phyloP scores from a whole-genome alignment of 371 early-diverging fungal species.

The Apophysomyces elegans region DNA sequence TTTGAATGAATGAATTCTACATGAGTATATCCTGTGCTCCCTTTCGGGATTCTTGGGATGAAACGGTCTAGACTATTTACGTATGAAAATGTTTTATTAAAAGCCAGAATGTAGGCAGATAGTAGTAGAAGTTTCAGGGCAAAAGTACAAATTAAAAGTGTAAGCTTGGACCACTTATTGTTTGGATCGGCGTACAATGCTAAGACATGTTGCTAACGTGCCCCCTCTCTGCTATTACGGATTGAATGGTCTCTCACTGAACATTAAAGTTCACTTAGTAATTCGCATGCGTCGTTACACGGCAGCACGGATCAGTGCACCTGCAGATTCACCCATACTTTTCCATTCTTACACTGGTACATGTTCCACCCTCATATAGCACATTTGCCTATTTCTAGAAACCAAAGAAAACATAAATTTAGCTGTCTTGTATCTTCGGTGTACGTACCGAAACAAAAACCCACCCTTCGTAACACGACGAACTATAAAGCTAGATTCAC shows the following conservation, averaged over 20 bases:
- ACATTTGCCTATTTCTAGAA: conserved; percentile 12
- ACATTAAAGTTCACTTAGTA: conserved; percentile 3
- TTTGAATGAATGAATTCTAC: not conserved
- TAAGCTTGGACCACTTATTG: conserved; percentile 12
- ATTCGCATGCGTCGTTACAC: conserved; percentile 4
- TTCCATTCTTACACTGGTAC: not conserved
- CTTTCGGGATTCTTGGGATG: not conserved
- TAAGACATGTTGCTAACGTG: not conserved
- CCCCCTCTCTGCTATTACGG: not conserved
- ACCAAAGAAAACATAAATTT: not conserved
- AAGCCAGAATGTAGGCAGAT: conserved; percentile 5
- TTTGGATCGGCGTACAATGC: conserved; percentile 10
- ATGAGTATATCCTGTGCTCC: not conserved
- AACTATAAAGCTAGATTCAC: not conserved
- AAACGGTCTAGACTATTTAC: conserved; percentile 6
- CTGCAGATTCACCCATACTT: conserved; percentile 3
- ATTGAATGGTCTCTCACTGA: not conserved
- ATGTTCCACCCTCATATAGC: conserved; percentile 7
- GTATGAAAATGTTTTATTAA: conserved; percentile 6
- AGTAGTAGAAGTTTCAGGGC: not conserved
- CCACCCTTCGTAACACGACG: not conserved
- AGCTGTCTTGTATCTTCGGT: not conserved
- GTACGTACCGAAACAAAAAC: not conserved
- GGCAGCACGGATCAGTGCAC: conserved; percentile 10
- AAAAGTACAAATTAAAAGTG: conserved; percentile 7